Percentiles rank a stretch among this genome's conserved stretches.
Evolutionary conservation across 352 stramenopile species (phyloP).

Genomic region (Globisporangium ultimum): DNA sequence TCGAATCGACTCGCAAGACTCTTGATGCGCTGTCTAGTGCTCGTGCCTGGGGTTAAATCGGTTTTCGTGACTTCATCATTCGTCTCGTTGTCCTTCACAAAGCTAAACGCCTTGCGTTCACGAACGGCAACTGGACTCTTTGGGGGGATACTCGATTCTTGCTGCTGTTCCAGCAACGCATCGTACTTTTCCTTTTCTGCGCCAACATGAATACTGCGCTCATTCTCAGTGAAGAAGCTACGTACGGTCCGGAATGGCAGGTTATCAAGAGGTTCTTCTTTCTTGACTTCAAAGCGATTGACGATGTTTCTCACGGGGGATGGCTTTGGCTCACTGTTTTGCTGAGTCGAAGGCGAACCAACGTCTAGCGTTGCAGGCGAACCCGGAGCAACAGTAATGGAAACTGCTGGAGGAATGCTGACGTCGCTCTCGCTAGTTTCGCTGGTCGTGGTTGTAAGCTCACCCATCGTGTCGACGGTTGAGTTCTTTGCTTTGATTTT

Average conservation of each 20-base stretch:
- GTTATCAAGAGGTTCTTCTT: slow-evolving; percentile 42
- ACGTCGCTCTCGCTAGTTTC: too few species aligned
- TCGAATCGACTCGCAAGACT: slow-evolving; percentile 35
- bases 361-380: too few species aligned
- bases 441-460: too few species aligned
- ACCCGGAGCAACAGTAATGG: too few species aligned
- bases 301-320: slow-evolving; percentile 34
- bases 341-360: too few species aligned
- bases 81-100: too few species aligned
- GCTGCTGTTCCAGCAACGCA: slow-evolving; percentile 38
- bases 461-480: too few species aligned
- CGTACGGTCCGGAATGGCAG: slow-evolving; percentile 52
- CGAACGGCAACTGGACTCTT: neutral
- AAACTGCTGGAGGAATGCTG: too few species aligned
- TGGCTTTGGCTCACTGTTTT: neutral
- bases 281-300: slow-evolving; percentile 48
- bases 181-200: slow-evolving; percentile 60
- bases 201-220: slow-evolving; percentile 47
- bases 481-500: too few species aligned
- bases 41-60: neutral
- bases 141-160: slow-evolving; percentile 18
- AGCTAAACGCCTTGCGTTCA: too few species aligned
- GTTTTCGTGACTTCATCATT: neutral
- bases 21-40: neutral
- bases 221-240: slow-evolving; percentile 40